phyloP scores from a whole-genome alignment of 2,329 filamentous ascomycete genomes.

The Tolypocladium sp. region DNA sequence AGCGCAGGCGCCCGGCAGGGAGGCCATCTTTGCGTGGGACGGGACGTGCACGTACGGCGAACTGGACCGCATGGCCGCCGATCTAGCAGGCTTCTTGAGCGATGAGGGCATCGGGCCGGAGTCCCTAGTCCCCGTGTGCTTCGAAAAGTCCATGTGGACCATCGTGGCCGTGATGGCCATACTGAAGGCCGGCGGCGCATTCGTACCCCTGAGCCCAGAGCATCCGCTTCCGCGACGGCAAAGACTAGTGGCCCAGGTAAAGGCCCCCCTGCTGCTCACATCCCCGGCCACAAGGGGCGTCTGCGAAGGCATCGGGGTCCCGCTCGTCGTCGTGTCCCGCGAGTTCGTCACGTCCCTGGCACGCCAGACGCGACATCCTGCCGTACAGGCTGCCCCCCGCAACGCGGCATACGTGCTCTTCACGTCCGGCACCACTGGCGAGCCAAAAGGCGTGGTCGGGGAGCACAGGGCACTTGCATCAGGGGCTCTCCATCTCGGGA shows the following conservation, averaged over 20 bases:
- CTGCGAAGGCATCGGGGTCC: too few relatives aligned
- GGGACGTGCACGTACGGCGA: not conserved
- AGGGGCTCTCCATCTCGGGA: slow-evolving; percentile 33
- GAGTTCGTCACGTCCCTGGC: too few relatives aligned
- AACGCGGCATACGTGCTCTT: too few relatives aligned
- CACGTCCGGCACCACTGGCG: too few relatives aligned
- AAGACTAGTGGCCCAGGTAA: not conserved
- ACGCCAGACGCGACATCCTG: too few relatives aligned
- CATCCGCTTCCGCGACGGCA: not conserved
- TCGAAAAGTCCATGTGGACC: not conserved
- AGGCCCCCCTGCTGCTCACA: not conserved
- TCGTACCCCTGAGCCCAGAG: not conserved
- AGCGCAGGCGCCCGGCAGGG: too few relatives aligned
- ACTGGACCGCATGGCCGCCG: too few relatives aligned
- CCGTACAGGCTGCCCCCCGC: too few relatives aligned
- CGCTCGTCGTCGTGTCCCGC: too few relatives aligned
- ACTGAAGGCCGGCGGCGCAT: not conserved
- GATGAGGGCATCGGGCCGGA: not conserved
- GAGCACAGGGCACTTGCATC: slow-evolving; percentile 16
- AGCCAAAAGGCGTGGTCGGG: too few relatives aligned
- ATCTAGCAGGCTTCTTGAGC: not conserved
- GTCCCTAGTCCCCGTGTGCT: not conserved
- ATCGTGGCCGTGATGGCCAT: not conserved
- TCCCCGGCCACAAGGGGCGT: not conserved
- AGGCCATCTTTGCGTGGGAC: too few relatives aligned